Evolutionary conservation across 805 yeast species (phyloP).

Genomic region (Starmera pachycereana): DNA sequence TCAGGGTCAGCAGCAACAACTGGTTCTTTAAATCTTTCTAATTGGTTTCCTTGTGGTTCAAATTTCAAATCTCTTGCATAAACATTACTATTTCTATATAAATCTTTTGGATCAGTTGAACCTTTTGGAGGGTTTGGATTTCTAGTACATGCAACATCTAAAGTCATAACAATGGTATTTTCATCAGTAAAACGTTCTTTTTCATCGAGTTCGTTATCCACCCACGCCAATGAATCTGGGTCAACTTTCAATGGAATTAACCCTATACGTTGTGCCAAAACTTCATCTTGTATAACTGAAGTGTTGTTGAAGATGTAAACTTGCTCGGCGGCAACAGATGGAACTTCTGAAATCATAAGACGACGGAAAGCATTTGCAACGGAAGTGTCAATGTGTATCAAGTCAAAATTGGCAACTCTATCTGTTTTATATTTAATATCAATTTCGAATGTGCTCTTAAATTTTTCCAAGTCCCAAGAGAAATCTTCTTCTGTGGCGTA

Average conservation of each 20-base stretch:
- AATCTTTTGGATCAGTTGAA: conserved; percentile 70
- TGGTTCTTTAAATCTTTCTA: conserved; percentile 58
- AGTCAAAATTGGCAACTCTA: conserved; percentile 76
- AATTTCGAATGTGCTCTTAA: conserved; percentile 58
- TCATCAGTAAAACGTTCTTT: conserved; percentile 71
- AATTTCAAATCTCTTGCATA: conserved; percentile 85
- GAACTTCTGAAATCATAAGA: conserved; percentile 94
- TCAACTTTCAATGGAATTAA: conserved; percentile 82
- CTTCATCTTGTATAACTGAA: conserved; percentile 95
- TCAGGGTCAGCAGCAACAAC: conserved; percentile 81
- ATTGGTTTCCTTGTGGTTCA: conserved; percentile 86
- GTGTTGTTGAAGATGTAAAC: conserved; percentile 90
- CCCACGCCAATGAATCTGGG: conserved; percentile 84
- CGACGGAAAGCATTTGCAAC: conserved; percentile 94
- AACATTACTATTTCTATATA: conserved; percentile 76
- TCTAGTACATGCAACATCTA: conserved; percentile 75
- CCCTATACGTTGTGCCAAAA: conserved; percentile 91
- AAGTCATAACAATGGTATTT: conserved; percentile 77
- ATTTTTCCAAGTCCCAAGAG: conserved; percentile 78
- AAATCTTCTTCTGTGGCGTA: conserved; percentile 46
- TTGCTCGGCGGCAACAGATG: conserved; percentile 90
- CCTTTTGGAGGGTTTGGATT: conserved; percentile 76
- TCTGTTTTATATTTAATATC: conserved; percentile 55
- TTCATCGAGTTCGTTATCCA: conserved; percentile 53
- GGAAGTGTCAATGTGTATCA: conserved; percentile 81